Evolutionary conservation across 2,329 filamentous ascomycete genomes (phyloP), one percentile per base, ranked within the genome.

Genomic region (Phaeosphaeria sp.): DNA sequence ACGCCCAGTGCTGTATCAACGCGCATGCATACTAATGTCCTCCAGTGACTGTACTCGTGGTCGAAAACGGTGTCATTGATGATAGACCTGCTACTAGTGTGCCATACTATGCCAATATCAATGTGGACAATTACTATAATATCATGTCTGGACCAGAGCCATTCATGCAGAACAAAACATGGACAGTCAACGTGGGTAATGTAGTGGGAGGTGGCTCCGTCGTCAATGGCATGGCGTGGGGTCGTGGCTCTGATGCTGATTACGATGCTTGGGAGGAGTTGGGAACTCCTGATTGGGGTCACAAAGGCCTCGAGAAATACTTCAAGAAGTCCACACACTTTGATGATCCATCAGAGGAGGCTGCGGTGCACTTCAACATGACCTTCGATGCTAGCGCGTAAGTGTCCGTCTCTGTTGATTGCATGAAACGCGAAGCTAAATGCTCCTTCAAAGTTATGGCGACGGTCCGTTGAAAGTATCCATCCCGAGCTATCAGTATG

Each of bases 271-370:
- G 85, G 85, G 81, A 80, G 48, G 71, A 78, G 36, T 68, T 88
- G 9, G 85, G 85, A 0, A 88, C 87, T 62, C 53, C 69, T 1
- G 85, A 84, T 0, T 89, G 86, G 86, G 78, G 79, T 0, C 88
- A 82, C 81, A 73, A 83, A 46, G 76, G 76, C 13, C 59, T 83
- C 9, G 53, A 72, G 17, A 72, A 69, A 10, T 78, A 77, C 62
- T 77, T 79, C 60, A 68, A 65, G 52, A 68, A 67, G 42, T 57
- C 44, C 20, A 56, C 51, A 2, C 51, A 55, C 17, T 63, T 68
- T 27, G 52, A 56, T 20, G 49, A 56, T 9, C 62, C 56, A 3
- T 55, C 56, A n/a, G 50, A 58, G 11, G 50, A 46, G 11, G 42
- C 44, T 3, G 44, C 13, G 10, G n/a, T 46, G 44, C 50, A 46